These are phyloP conservation scores for Didymella glomerata DNA, from an alignment of 2,329 filamentous ascomycete species.

Conservation along the genomic window DNA sequence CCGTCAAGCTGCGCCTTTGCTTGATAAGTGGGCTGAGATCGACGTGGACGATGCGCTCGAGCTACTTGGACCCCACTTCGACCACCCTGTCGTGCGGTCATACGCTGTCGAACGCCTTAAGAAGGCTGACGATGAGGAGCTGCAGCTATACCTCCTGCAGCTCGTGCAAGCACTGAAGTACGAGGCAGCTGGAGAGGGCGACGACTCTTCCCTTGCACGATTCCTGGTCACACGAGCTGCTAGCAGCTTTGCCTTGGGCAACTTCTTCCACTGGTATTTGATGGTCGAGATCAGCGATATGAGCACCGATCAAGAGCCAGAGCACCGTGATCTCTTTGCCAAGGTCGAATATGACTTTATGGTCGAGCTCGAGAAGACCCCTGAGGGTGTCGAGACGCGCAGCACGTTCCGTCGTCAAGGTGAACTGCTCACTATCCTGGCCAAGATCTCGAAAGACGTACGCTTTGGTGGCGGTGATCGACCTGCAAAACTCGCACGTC, in stretches of 20 bases:
- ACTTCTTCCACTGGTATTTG: conserved; percentile 97
- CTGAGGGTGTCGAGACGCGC: conserved; percentile 75
- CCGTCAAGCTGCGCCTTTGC: conserved; percentile 86
- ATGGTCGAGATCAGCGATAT: conserved; percentile 95
- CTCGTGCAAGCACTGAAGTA: conserved; percentile 93
- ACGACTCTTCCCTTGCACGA: conserved; percentile 85
- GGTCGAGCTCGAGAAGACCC: conserved; percentile 77
- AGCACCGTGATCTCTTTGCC: conserved; percentile 85
- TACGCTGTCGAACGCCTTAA: conserved; percentile 92
- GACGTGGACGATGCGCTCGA: conserved; percentile 97
- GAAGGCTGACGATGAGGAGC: conserved; percentile 90
- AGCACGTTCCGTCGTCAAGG: conserved; percentile 84
- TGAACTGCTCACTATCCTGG: conserved; percentile 85
- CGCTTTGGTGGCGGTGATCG: conserved; percentile 81
- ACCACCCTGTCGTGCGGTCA: conserved; percentile 84
- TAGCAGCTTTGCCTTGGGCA: conserved; percentile 88
- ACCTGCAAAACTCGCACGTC: conserved; percentile 79
- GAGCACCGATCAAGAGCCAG: conserved; percentile 75
- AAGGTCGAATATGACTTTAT: conserved; percentile 98
- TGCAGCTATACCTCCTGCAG: conserved; percentile 90
- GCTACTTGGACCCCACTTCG: conserved; percentile 88
- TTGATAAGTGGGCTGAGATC: conserved; percentile 94
- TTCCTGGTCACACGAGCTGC: conserved; percentile 91
- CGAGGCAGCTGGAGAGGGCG: conserved; percentile 63
- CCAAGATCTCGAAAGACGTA: conserved; percentile 88